Conservation (phyloP, 164 flowering plant species). For the Liriodendron chinense region DNA sequence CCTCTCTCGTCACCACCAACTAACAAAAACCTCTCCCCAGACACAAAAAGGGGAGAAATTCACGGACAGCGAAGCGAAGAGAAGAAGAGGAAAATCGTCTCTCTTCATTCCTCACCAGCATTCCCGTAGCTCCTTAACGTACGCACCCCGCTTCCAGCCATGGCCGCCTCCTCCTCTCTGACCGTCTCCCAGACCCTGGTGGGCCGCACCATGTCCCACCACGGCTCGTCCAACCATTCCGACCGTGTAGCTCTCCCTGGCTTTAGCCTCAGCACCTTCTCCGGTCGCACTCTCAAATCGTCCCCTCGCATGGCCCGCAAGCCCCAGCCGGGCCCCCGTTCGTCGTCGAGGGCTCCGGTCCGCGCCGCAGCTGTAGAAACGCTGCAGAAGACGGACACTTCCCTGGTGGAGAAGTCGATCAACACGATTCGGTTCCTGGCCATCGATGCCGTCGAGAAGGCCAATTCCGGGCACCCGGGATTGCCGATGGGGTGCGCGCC, state of each 20-base stretch:
- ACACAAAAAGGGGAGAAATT: neutral
- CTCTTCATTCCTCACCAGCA: no score
- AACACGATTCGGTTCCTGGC: slow-evolving; percentile 84
- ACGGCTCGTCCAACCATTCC: slow-evolving; percentile 21
- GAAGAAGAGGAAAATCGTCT: neutral
- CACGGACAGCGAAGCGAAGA: neutral
- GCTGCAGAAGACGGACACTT: slow-evolving; percentile 43
- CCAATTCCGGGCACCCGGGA: slow-evolving; percentile 97
- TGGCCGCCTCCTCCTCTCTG: slow-evolving; percentile 36
- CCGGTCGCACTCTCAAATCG: slow-evolving; percentile 39
- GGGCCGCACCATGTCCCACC: slow-evolving; percentile 31
- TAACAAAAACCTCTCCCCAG: neutral
- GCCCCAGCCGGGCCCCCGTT: slow-evolving; percentile 8
- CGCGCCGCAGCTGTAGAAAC: slow-evolving; percentile 57
- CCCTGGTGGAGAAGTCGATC: slow-evolving; percentile 68
- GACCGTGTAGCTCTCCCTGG: slow-evolving; percentile 21
- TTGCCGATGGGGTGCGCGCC: slow-evolving; percentile 98
- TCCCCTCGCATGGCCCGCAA: slow-evolving; percentile 13
- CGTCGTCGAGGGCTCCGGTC: slow-evolving; percentile 6
- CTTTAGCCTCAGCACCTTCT: slow-evolving; percentile 16
- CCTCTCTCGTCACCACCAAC: neutral
- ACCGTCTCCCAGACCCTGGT: slow-evolving; percentile 30
- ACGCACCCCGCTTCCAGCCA: neutral
- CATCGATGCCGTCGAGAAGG: slow-evolving; percentile 91
- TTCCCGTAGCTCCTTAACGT: neutral